Evolutionary conservation across 495 filamentous ascomycete genomes (phyloP).

Genomic region (Penicillium atrosanguineum): DNA sequence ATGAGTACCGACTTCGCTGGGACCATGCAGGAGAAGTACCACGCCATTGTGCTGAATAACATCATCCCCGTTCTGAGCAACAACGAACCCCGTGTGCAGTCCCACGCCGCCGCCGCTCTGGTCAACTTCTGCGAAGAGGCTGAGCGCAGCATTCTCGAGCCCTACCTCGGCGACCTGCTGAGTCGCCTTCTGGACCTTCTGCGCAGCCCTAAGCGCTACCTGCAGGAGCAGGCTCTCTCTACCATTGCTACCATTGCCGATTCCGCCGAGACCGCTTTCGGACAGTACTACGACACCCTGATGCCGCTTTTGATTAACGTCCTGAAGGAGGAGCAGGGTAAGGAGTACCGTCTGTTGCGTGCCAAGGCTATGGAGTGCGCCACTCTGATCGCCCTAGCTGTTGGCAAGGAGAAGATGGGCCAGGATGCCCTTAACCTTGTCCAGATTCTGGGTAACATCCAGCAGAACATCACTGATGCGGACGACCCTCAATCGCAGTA

Average conservation of each 20-base stretch:
- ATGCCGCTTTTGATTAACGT: conserved; percentile 95
- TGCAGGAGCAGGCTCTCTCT: conserved; percentile 96
- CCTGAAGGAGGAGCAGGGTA: conserved; percentile 80
- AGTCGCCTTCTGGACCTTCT: conserved; percentile 78
- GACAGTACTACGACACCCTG: conserved; percentile 90
- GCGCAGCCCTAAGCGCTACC: conserved; percentile 86
- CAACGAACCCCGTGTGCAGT: conserved; percentile 89
- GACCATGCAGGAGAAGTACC: conserved; percentile 97
- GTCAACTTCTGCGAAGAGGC: conserved; percentile 99
- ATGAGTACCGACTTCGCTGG: conserved; percentile 99
- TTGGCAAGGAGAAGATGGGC: conserved; percentile 89
- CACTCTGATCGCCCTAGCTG: conserved; percentile 91
- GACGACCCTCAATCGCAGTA: conserved; percentile 98
- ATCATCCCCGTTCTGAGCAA: conserved; percentile 93
- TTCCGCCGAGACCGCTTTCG: conserved; percentile 91
- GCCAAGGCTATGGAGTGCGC: conserved; percentile 99
- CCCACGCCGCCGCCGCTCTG: conserved; percentile 92
- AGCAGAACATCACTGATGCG: conserved; percentile 81
- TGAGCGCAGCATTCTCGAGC: conserved; percentile 86
- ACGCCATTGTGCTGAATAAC: conserved; percentile 75
- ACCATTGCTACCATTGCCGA: conserved; percentile 99
- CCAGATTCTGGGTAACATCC: conserved; percentile 80
- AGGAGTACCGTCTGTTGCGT: conserved; percentile 84
- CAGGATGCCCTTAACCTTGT: conserved; percentile 82
- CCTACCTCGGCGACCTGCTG: conserved; percentile 87